Conservation (phyloP, 306 rosid genomes). For the Dicorynia guianensis region DNA sequence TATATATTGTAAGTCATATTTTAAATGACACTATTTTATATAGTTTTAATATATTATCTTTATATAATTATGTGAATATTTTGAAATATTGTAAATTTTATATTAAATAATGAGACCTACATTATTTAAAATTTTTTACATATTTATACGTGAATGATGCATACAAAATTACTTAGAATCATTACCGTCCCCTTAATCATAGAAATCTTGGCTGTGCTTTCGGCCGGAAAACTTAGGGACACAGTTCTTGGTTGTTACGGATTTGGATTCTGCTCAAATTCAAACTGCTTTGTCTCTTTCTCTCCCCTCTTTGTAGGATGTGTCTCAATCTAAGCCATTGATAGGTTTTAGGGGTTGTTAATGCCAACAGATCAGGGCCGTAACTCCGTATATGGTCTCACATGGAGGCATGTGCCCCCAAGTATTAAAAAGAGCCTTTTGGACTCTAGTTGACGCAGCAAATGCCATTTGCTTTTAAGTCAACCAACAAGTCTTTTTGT, state of each 20-base stretch:
- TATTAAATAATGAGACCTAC: no score
- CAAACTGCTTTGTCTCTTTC: constrained; percentile 37
- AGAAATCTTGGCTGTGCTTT: background rate
- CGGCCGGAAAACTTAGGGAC: constrained; percentile 15
- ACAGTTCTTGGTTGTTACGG: constrained; percentile 36
- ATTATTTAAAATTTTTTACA: no score
- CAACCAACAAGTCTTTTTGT: constrained; percentile 54
- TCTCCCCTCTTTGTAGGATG: background rate
- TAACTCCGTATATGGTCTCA: constrained; percentile 47
- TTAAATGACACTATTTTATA: no score
- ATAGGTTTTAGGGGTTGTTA: constrained; percentile 9
- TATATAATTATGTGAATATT: no score
- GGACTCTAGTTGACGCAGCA: constrained; percentile 61
- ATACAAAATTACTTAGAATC: no score
- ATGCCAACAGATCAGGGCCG: constrained; percentile 38
- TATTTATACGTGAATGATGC: no score
- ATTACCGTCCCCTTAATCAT: constrained; percentile 41
- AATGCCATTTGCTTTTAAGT: constrained; percentile 48
- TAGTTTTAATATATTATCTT: no score
- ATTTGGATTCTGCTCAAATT: constrained; percentile 41
- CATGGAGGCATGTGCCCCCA: constrained; percentile 76
- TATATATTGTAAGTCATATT: no score
- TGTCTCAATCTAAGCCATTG: constrained; percentile 42
- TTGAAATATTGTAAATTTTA: no score
- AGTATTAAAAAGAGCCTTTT: constrained; percentile 56